phyloP scores from a whole-genome alignment of 768 basidiomycete genomes.

The Holtermannia corniformis region DNA sequence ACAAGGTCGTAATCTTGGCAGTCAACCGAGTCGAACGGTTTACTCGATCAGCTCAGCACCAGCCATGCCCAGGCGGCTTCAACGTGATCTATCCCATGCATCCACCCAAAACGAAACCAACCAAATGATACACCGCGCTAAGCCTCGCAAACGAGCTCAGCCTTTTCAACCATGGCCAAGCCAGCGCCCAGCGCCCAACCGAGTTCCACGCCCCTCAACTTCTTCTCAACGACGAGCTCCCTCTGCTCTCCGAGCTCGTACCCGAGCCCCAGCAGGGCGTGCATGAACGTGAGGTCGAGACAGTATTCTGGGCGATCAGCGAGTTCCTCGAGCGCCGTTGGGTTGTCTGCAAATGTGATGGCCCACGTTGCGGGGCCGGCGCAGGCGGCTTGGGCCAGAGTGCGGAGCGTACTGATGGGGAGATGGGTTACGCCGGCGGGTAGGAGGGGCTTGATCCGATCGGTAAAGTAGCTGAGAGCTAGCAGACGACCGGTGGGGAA shows the following conservation, averaged over 20 bases:
- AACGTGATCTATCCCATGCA: neutral
- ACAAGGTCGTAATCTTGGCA: too few species aligned
- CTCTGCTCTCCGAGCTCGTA: conserved; percentile 73
- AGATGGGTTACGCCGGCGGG: conserved; percentile 39
- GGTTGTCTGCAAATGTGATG: conserved; percentile 38
- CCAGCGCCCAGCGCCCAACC: conserved; percentile 84
- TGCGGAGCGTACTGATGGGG: conserved; percentile 53
- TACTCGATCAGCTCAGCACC: too few species aligned
- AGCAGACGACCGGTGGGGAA: conserved; percentile 78
- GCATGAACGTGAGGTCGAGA: conserved; percentile 91
- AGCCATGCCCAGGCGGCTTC: too few species aligned
- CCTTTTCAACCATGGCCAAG: conserved; percentile 39
- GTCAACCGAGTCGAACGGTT: too few species aligned
- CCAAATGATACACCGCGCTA: too few species aligned
- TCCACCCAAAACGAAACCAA: neutral
- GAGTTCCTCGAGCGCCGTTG: conserved; percentile 57
- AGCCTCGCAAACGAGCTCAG: conserved; percentile 37
- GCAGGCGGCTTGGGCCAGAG: conserved; percentile 65
- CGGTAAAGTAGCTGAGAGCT: conserved; percentile 96
- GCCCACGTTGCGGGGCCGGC: conserved; percentile 56
- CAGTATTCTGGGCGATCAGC: conserved; percentile 85
- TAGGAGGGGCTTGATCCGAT: conserved; percentile 75
- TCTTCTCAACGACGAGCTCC: conserved; percentile 64
- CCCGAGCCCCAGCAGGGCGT: conserved; percentile 71
- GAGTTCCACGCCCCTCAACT: conserved; percentile 77